Conservation (phyloP, 2,329 filamentous ascomycete genomes). For the Bipolaris zeicola region DNA sequence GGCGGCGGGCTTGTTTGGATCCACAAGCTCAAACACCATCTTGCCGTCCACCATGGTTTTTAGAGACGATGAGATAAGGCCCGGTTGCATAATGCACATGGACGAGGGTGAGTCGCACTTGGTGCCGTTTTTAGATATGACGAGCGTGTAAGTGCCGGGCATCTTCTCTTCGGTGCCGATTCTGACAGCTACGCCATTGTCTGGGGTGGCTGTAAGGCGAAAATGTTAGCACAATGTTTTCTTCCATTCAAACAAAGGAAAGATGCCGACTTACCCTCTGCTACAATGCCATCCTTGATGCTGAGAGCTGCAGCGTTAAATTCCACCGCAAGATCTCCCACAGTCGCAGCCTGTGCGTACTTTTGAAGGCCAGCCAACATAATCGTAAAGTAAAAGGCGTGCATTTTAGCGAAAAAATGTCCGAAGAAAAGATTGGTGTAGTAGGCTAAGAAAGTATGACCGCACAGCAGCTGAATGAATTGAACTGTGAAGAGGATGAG, state of each 20-base stretch:
- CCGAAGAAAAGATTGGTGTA: background rate
- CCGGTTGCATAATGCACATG: background rate
- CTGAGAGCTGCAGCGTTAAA: background rate
- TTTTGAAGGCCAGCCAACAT: constrained; percentile 1
- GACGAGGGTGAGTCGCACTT: background rate
- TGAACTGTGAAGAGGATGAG: background rate
- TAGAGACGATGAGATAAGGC: background rate
- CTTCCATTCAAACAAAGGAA: background rate
- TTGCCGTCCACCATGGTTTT: background rate
- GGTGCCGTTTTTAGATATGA: background rate
- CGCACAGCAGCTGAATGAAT: too few species aligned
- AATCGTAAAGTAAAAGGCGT: background rate
- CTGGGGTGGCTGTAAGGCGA: background rate
- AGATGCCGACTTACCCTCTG: constrained; percentile 2
- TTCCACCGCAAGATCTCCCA: constrained; percentile 1
- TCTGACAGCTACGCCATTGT: background rate
- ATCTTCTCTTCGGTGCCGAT: background rate
- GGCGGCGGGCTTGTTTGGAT: background rate
- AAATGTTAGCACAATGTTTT: background rate
- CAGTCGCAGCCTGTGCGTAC: background rate
- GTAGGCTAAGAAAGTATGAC: background rate
- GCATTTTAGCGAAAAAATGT: background rate
- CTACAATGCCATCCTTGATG: background rate
- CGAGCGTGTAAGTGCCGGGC: constrained; percentile 1
- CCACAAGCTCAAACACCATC: constrained; percentile 1